Percentiles rank a stretch among this genome's conserved stretches.
phyloP scores from a whole-genome alignment of 2,329 filamentous ascomycete species.

The Cercospora sojina region DNA sequence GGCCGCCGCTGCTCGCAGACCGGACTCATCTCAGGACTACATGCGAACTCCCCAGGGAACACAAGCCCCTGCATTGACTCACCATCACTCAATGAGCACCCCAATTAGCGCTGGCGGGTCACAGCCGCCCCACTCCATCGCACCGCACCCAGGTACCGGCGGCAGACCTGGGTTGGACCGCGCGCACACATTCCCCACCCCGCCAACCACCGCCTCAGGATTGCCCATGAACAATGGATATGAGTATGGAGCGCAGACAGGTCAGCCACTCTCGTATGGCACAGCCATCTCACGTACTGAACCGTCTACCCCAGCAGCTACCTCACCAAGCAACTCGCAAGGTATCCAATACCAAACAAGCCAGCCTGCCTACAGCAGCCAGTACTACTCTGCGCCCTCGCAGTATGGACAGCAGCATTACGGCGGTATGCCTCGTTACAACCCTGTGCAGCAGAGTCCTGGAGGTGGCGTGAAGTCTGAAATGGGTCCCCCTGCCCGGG shows the following conservation, averaged over 20 bases:
- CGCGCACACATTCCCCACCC: slow-evolving; percentile 89
- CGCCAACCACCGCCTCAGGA: slow-evolving; percentile 87
- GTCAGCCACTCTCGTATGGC: slow-evolving; percentile 77
- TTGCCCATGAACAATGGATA: slow-evolving; percentile 74
- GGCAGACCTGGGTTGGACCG: slow-evolving; percentile 75
- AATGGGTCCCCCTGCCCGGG: slow-evolving; percentile 76
- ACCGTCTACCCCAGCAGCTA: slow-evolving; percentile 79
- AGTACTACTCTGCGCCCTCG: slow-evolving; percentile 72
- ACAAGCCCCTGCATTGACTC: slow-evolving; percentile 67
- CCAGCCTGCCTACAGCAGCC: slow-evolving; percentile 68
- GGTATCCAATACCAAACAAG: slow-evolving; percentile 76
- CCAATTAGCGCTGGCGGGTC: slow-evolving; percentile 60
- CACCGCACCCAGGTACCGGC: slow-evolving; percentile 55
- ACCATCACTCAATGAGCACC: slow-evolving; percentile 67
- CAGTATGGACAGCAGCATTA: slow-evolving; percentile 52
- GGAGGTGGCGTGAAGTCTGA: slow-evolving; percentile 74
- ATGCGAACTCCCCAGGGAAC: slow-evolving; percentile 61
- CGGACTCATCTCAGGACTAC: slow-evolving; percentile 47
- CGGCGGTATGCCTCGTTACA: slow-evolving; percentile 70
- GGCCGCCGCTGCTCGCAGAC: slow-evolving; percentile 79
- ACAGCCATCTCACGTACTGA: slow-evolving; percentile 77
- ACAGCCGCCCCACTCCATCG: slow-evolving; percentile 65
- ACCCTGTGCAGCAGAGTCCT: slow-evolving; percentile 54
- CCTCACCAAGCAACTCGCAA: slow-evolving; percentile 77
- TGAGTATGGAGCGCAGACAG: slow-evolving; percentile 67